Evolutionary conservation across 495 filamentous ascomycete species (phyloP).

Genomic region (Parathielavia hyrcaniae): DNA sequence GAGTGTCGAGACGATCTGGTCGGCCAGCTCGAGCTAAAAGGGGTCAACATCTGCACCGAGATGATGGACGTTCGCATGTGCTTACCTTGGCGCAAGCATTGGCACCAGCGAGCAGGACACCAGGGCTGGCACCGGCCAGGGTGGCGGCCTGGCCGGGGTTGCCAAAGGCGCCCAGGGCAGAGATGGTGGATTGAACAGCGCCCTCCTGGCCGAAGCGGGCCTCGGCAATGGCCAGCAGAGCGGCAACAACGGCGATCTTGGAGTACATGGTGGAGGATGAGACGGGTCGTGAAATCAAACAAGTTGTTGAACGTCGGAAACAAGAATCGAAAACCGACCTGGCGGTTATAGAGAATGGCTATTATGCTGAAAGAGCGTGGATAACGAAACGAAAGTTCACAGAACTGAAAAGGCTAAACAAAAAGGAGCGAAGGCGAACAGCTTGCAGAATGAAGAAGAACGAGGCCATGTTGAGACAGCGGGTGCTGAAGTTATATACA

Average conservation of each 20-base stretch:
- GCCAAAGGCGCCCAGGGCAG: slow-evolving; percentile 43
- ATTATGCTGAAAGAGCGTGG: slow-evolving; percentile 39
- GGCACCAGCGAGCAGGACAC: slow-evolving; percentile 50
- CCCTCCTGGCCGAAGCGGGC: slow-evolving; percentile 54
- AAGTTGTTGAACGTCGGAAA: slow-evolving; percentile 26
- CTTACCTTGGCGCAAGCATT: slow-evolving; percentile 52
- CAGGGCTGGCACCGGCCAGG: slow-evolving; percentile 47
- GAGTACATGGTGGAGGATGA: slow-evolving; percentile 39
- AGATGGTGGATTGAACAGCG: slow-evolving; percentile 38
- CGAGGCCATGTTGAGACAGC: slow-evolving; percentile 21
- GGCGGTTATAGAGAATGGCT: slow-evolving; percentile 32
- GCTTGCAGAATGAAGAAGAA: slow-evolving; percentile 33
- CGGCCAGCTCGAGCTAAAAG: slow-evolving; percentile 49
- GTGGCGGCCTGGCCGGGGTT: slow-evolving; percentile 49
- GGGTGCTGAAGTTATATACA: slow-evolving; percentile 29
- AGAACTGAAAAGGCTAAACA: slow-evolving; percentile 41
- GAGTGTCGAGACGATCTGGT: slow-evolving; percentile 52
- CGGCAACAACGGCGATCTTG: slow-evolving; percentile 37
- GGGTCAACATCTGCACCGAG: slow-evolving; percentile 4
- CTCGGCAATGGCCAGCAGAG: slow-evolving; percentile 44
- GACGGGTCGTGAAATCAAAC: slow-evolving; percentile 14
- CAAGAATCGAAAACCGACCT: slow-evolving; percentile 35
- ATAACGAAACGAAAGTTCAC: slow-evolving; percentile 43
- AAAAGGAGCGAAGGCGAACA: slow-evolving; percentile 26
- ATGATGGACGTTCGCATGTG: neutral